These are phyloP conservation scores for Yamadazyma triangularis DNA, from an alignment of 1,139 yeast genomes.

Conservation along the genomic window DNA sequence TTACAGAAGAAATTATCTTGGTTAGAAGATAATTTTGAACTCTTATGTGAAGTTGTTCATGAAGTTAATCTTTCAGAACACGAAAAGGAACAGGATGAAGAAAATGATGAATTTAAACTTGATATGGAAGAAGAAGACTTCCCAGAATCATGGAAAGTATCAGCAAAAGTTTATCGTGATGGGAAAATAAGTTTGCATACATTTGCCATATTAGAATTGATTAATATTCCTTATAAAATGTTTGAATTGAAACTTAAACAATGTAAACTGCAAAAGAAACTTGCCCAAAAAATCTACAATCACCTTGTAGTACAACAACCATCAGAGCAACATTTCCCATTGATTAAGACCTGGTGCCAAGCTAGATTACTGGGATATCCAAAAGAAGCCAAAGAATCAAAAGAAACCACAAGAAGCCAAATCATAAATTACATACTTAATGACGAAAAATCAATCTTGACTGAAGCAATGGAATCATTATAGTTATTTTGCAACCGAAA, in stretches of 20 bases:
- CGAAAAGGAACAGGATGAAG: conserved; percentile 14
- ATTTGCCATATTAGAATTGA: conserved; percentile 20
- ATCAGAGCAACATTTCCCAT: conserved; percentile 8
- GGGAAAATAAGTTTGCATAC: conserved; percentile 25
- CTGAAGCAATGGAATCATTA: conserved; percentile 7
- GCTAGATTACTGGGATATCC: conserved; percentile 16
- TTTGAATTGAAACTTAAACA: conserved; percentile 16
- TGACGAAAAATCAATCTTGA: conserved; percentile 16
- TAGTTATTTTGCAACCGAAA: too few relatives aligned
- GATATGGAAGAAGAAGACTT: conserved; percentile 7
- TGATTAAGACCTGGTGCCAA: conserved; percentile 19
- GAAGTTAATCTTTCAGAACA: conserved; percentile 3
- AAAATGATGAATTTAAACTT: conserved; percentile 13
- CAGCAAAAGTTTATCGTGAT: conserved; percentile 18
- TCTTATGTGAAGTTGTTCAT: conserved; percentile 32
- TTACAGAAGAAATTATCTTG: conserved; percentile 49
- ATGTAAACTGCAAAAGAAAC: conserved; percentile 6
- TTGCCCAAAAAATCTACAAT: conserved; percentile 13
- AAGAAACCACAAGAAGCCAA: conserved; percentile 6
- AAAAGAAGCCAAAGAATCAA: conserved; percentile 1
- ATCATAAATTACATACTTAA: conserved; percentile 11
- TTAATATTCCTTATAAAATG: conserved; percentile 21
- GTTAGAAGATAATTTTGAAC: conserved; percentile 54
- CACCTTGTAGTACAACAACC: conserved; percentile 9
- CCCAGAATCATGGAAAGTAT: conserved; percentile 27